Percentiles rank a stretch among this genome's conserved stretches.
Conservation (phyloP, 352 stramenopile species). For the Globisporangium recalcitrans region DNA sequence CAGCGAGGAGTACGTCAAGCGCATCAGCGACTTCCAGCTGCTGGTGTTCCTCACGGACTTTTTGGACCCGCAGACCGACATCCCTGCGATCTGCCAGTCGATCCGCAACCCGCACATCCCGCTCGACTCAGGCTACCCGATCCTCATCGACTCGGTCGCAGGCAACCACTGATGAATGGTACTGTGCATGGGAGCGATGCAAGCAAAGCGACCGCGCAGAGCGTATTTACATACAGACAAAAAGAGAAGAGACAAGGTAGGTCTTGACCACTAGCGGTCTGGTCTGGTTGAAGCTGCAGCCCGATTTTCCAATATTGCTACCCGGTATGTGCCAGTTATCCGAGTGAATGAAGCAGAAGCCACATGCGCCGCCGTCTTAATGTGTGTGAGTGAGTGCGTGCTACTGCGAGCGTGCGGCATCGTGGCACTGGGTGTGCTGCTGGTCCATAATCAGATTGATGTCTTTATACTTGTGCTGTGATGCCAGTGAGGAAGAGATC, state of each 20-base stretch:
- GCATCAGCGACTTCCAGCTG: constrained; percentile 95
- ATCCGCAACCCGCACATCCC: constrained; percentile 83
- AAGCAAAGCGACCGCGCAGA: not conserved
- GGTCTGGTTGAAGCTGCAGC: not conserved
- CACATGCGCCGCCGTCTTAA: too few species aligned
- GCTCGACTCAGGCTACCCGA: constrained; percentile 94
- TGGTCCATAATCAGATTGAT: constrained; percentile 1
- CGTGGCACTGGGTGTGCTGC: not conserved
- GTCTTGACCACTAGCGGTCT: not conserved
- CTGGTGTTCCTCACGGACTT: constrained; percentile 94
- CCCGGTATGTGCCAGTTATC: not conserved
- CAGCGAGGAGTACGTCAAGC: constrained; percentile 71
- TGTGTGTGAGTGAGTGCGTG: too few species aligned
- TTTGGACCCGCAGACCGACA: constrained; percentile 88
- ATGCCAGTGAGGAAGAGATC: not conserved
- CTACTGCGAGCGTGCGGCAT: not conserved
- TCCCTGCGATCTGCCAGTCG: constrained; percentile 91
- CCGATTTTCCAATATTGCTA: not conserved
- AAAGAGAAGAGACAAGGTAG: not conserved
- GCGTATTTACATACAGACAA: constrained; percentile 1
- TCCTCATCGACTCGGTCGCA: constrained; percentile 94
- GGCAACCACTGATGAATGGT: constrained; percentile 61
- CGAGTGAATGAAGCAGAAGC: too few species aligned
- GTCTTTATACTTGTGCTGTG: too few species aligned
- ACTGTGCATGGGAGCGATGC: too few species aligned